Percentiles rank a stretch among this genome's conserved stretches.
These are phyloP conservation scores for Aspergillus fructus DNA, from an alignment of 2,329 filamentous ascomycete genomes.

Conservation along the genomic window DNA sequence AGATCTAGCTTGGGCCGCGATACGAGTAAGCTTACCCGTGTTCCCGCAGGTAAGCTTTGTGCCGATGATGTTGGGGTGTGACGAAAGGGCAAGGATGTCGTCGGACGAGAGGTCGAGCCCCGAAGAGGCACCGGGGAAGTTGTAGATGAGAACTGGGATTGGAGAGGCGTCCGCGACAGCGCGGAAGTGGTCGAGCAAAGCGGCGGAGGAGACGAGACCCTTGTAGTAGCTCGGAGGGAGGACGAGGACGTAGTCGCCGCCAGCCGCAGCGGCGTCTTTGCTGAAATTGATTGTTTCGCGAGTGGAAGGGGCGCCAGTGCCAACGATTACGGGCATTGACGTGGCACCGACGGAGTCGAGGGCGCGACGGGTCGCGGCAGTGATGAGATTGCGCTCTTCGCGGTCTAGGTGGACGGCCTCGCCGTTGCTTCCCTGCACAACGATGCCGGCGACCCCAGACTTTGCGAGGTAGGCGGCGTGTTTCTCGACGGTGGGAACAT, in stretches of 20 bases:
- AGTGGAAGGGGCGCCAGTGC: conserved; percentile 71
- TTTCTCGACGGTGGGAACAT: conserved; percentile 59
- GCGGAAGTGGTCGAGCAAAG: conserved; percentile 63
- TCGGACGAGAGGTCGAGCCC: conserved; percentile 69
- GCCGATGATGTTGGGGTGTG: conserved; percentile 66
- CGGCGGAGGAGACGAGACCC: conserved; percentile 60
- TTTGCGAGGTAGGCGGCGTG: conserved; percentile 67
- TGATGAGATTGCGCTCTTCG: conserved; percentile 68
- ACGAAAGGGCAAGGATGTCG: conserved; percentile 57
- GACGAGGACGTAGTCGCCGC: conserved; percentile 73
- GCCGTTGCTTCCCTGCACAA: conserved; percentile 78
- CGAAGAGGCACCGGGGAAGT: conserved; percentile 67
- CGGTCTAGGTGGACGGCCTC: conserved; percentile 77
- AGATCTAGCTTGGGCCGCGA: conserved; percentile 50
- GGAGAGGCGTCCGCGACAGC: conserved; percentile 61
- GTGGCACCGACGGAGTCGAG: conserved; percentile 66
- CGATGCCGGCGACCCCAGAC: conserved; percentile 70
- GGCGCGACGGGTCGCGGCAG: conserved; percentile 66
- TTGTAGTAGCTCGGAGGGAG: conserved; percentile 77
- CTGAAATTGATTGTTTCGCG: conserved; percentile 70
- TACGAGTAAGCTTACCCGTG: conserved; percentile 68
- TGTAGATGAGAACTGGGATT: conserved; percentile 69
- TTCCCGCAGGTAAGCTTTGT: conserved; percentile 73
- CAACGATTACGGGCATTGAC: conserved; percentile 71
- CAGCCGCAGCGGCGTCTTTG: conserved; percentile 65